Evolutionary conservation across 2,329 filamentous ascomycete species (phyloP).

Genomic region (Teratosphaeriaceae sp.): DNA sequence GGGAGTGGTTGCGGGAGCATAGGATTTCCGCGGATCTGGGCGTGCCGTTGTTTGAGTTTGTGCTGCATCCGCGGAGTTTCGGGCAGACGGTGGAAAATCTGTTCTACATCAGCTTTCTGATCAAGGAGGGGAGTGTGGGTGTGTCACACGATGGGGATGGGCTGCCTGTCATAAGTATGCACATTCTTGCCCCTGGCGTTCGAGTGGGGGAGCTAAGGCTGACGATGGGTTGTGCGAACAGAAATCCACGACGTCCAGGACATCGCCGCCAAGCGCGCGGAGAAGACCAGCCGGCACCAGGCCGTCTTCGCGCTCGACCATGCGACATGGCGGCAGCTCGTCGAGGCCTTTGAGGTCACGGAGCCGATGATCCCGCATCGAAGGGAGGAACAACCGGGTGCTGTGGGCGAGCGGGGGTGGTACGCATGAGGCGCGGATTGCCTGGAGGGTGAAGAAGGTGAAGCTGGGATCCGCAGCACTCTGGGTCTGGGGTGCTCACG

Average conservation of each 20-base stretch:
- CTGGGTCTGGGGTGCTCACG: no score
- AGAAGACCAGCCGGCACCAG: constrained; percentile 60
- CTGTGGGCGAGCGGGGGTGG: constrained; percentile 58
- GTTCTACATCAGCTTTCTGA: constrained; percentile 92
- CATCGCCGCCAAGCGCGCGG: constrained; percentile 45
- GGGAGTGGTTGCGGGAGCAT: constrained; percentile 55
- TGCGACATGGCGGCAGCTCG: constrained; percentile 70
- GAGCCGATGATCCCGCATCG: constrained; percentile 81
- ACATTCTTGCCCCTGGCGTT: not conserved
- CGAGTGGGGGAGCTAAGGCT: not conserved
- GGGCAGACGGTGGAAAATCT: constrained; percentile 94
- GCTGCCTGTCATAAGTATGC: constrained; percentile 74
- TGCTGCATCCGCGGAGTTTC: constrained; percentile 83
- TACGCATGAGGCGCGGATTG: no score
- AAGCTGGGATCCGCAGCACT: no score
- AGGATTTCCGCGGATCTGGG: constrained; percentile 63
- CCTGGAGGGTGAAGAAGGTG: no score
- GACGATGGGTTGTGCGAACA: constrained; percentile 30
- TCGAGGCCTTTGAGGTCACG: constrained; percentile 68
- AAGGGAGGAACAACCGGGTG: constrained; percentile 44
- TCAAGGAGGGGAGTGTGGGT: constrained; percentile 73
- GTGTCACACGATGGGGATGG: constrained; percentile 67
- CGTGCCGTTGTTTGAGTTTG: constrained; percentile 76
- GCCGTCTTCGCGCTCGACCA: constrained; percentile 86
- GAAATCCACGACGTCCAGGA: constrained; percentile 36